These are phyloP conservation scores for Phlegmacium glaucopus DNA, from an alignment of 768 basidiomycete species.

Conservation along the genomic window DNA sequence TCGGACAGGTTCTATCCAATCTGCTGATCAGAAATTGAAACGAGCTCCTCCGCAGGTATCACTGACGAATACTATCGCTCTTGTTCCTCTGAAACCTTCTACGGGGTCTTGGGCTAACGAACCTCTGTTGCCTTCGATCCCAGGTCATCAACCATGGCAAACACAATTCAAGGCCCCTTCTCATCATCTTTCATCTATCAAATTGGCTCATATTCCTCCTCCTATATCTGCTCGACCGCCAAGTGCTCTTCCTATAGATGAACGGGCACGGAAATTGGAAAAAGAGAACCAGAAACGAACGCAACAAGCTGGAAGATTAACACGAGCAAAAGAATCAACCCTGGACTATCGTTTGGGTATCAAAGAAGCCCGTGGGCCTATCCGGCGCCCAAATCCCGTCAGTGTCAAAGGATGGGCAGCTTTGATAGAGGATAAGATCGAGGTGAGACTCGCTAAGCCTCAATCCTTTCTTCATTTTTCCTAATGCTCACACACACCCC, in stretches of 20 bases:
- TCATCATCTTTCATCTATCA: conserved; percentile 50
- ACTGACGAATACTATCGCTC: conserved; percentile 11
- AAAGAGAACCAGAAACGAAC: conserved; percentile 50
- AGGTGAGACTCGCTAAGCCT: conserved; percentile 40
- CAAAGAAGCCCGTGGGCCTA: conserved; percentile 20
- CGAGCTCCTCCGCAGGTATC: conserved; percentile 34
- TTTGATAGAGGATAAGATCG: conserved; percentile 76
- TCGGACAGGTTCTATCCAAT: conserved; percentile 52
- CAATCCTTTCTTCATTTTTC: background rate
- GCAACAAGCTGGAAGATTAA: conserved; percentile 52
- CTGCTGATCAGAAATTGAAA: conserved; percentile 67
- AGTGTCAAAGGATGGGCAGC: conserved; percentile 72
- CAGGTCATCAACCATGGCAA: conserved; percentile 66
- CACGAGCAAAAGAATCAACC: conserved; percentile 65
- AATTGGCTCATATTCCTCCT: conserved; percentile 43
- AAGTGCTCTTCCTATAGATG: conserved; percentile 20
- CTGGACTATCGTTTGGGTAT: conserved; percentile 75
- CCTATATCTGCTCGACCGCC: conserved; percentile 18
- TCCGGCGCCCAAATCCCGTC: conserved; percentile 48
- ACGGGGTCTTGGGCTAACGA: conserved; percentile 46
- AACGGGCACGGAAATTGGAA: conserved; percentile 40
- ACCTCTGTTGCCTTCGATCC: conserved; percentile 50
- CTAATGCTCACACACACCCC: background rate
- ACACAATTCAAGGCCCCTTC: conserved; percentile 62
- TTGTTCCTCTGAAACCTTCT: conserved; percentile 13